phyloP scores from a whole-genome alignment of 2,329 filamentous ascomycete species.

The Pseudogymnoascus pannorum region DNA sequence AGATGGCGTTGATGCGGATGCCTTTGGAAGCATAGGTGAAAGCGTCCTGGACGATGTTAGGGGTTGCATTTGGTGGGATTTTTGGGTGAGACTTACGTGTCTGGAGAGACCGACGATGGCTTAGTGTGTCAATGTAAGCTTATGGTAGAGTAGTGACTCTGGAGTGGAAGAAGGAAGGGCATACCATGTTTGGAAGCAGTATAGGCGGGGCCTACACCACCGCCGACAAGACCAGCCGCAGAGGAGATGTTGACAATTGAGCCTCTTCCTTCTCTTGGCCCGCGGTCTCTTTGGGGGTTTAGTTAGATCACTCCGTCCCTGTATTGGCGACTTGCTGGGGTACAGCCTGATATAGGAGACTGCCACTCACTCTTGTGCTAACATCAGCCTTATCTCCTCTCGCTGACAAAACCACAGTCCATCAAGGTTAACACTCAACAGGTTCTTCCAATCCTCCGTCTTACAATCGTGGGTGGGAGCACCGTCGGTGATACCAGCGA shows the following conservation, averaged over 20 bases:
- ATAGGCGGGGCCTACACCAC: conserved; percentile 32
- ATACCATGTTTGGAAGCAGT: conserved; percentile 43
- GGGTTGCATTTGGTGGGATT: neutral
- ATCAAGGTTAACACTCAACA: conserved; percentile 46
- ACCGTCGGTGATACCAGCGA: conserved; percentile 41
- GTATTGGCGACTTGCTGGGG: neutral
- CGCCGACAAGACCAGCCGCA: conserved; percentile 42
- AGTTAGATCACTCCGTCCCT: neutral
- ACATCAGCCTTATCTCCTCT: conserved; percentile 45
- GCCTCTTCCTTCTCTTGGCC: conserved; percentile 37
- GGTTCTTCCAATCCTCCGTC: conserved; percentile 41
- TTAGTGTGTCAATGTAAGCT: neutral
- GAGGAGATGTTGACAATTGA: conserved; percentile 48
- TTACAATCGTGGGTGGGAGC: conserved; percentile 38
- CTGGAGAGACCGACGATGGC: conserved; percentile 45
- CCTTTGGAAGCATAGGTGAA: conserved; percentile 42
- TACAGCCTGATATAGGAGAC: neutral
- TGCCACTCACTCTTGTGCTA: conserved; percentile 38
- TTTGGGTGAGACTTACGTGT: conserved; percentile 21
- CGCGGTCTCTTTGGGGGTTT: conserved; percentile 26
- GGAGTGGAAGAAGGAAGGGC: conserved; percentile 5
- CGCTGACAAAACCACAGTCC: conserved; percentile 52
- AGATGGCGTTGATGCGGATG: conserved; percentile 55
- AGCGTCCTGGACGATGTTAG: conserved; percentile 33
- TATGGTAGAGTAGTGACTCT: neutral